phyloP scores from a whole-genome alignment of 2,329 filamentous ascomycete species.

The Cladophialophora immunda region DNA sequence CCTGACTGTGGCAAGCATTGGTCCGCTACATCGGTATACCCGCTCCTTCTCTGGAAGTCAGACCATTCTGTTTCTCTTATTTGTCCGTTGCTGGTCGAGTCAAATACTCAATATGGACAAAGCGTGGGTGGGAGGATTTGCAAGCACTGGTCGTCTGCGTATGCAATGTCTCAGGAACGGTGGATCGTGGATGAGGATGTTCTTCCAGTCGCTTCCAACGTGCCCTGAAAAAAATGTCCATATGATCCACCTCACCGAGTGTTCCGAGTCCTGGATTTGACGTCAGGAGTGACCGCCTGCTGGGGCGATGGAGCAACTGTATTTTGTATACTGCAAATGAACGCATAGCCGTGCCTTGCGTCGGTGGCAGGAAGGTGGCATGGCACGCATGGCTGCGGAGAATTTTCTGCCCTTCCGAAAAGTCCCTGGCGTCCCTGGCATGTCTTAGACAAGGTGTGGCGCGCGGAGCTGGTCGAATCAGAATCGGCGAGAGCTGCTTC shows the following conservation, averaged over 20 bases:
- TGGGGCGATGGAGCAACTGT: conserved; percentile 5
- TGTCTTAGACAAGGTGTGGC: conserved; percentile 18
- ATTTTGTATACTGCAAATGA: conserved; percentile 9
- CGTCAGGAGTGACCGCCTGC: conserved; percentile 7
- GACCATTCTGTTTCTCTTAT: neutral
- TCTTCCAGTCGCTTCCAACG: conserved; percentile 7
- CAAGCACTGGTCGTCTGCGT: neutral
- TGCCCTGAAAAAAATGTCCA: neutral
- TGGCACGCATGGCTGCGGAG: conserved; percentile 9
- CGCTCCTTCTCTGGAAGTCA: conserved; percentile 3
- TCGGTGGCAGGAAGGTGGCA: neutral
- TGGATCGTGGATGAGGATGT: neutral
- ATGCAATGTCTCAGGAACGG: conserved; percentile 14
- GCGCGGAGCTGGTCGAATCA: conserved; percentile 10
- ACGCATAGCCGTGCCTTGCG: conserved; percentile 2
- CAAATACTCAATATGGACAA: neutral
- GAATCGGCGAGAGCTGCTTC: neutral
- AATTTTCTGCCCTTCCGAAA: conserved; percentile 8
- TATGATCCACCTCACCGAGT: conserved; percentile 8
- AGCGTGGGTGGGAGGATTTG: neutral
- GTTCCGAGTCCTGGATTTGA: conserved; percentile 10
- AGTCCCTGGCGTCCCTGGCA: too few relatives aligned
- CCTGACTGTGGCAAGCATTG: neutral
- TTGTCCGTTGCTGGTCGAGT: neutral
- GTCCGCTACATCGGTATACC: conserved; percentile 3